Base-by-base conservation (phyloP, 331 rosid genomes). In the Pyracantha coccinea region DNA sequence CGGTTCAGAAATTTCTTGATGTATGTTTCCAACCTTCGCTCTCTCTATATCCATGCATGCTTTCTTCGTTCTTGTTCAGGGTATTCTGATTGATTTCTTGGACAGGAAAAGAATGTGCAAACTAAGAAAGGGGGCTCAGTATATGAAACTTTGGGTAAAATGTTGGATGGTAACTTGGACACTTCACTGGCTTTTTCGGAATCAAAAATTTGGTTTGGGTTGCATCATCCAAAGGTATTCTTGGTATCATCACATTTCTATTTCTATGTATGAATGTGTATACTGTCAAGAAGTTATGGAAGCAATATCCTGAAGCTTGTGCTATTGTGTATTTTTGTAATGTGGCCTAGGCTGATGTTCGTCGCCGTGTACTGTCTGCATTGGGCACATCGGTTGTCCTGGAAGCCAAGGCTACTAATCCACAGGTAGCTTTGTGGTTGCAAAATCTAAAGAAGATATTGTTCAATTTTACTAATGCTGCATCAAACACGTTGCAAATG, bases 201-300 rank as follows among this genome's bases (percentile, higher is more conserved):
- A 75, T 90, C 93, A 69, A 88, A 86, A 75, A 61, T 93, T 79
- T 91, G 91, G 96, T 89, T 93, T 60, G 89, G 85, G 81, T 82
- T 94, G 84, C 87, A 88, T 77, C 97, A 94, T 83, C 97, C 99
- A 0, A 88, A 88, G 96, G 99, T 94, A 81, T 79, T 10, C 8
- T 29, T 71, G 38, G 27, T 45, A 32, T 10, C 73, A 65, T 68
- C 53, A 10, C n/a, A 27, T 72, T 58, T 35, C 6, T 71, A 20
- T 58, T 58, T 17, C 17, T 33, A 58, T 16, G 25, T 23, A 19
- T 24, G 15, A 58, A 13, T 72, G 25, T 11, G 19, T 58, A 33
- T 73, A 5, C 57, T 20, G 8, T 59, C 14, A 9, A 25, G 35
- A 72, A 54, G 66, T 33, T 78, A 66, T 31, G 61, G 66, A 35